Percentiles rank a stretch among this genome's conserved stretches.
These are phyloP conservation scores for Lentinus tigrinus DNA, from an alignment of 768 basidiomycete species.

Conservation along the genomic window DNA sequence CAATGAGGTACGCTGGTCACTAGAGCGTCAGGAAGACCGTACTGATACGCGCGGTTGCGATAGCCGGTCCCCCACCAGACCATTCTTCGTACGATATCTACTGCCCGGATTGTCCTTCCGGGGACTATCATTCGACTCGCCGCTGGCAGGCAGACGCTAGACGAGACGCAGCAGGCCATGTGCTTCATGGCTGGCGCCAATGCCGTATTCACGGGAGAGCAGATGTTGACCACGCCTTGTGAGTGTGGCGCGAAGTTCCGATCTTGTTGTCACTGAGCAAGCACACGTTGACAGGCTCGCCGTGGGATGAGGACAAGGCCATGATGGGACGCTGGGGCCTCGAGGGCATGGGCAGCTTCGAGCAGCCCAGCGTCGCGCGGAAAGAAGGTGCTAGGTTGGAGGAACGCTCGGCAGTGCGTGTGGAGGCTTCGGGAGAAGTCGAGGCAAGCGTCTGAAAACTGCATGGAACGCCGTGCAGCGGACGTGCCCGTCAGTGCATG, in stretches of 20 bases:
- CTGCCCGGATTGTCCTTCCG: conserved; percentile 89
- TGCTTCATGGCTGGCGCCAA: conserved; percentile 99
- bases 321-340: conserved; percentile 95
- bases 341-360: conserved; percentile 88
- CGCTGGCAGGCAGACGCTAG: conserved; percentile 86
- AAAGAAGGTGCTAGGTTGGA: conserved; percentile 45
- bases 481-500: background rate
- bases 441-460: conserved; percentile 4
- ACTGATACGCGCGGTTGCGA: background rate
- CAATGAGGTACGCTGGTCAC: conserved; percentile 61
- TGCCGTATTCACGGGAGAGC: conserved; percentile 97
- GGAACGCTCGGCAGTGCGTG: background rate
- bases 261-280: conserved; percentile 6
- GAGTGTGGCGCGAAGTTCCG: conserved; percentile 32
- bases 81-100: conserved; percentile 91
- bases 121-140: conserved; percentile 93
- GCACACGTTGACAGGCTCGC: conserved; percentile 55
- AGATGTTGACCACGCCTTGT: conserved; percentile 98
- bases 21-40: background rate
- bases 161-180: conserved; percentile 93
- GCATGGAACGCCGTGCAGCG: background rate
- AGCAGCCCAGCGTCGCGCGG: conserved; percentile 58
- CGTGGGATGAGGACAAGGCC: conserved; percentile 97
- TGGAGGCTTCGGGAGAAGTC: background rate
- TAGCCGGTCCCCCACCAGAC: conserved; percentile 82